A percentile compares a stretch with the other conserved stretches of the same genome.
phyloP scores from a whole-genome alignment of 2,329 filamentous ascomycete species.

The Fusarium sp. region DNA sequence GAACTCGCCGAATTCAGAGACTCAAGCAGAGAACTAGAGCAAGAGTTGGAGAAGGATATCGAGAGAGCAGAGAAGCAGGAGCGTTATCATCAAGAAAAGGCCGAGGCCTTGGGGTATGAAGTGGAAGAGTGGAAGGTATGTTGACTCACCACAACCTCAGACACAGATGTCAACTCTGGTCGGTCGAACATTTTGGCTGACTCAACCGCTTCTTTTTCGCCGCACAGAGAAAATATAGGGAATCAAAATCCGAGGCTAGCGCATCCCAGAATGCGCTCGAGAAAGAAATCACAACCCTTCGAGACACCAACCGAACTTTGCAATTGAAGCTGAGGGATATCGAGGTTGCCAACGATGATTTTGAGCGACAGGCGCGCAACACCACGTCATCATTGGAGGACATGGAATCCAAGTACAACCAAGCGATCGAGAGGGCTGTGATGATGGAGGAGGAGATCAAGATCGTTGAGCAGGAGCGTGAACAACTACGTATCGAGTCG shows the following conservation, averaged over 20 bases:
- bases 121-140: slow-evolving; percentile 98
- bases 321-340: slow-evolving; percentile 91
- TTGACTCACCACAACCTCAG: slow-evolving; percentile 9
- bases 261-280: slow-evolving; percentile 86
- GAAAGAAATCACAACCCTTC: slow-evolving; percentile 93
- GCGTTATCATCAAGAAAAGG: slow-evolving; percentile 85
- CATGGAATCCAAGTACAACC: slow-evolving; percentile 95
- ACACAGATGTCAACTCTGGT: not conserved
- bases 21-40: slow-evolving; percentile 92
- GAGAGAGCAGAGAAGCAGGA: slow-evolving; percentile 96
- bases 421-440: slow-evolving; percentile 90
- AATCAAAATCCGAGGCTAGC: slow-evolving; percentile 90
- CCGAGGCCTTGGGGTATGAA: slow-evolving; percentile 85
- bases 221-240: slow-evolving; percentile 89
- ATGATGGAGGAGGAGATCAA: slow-evolving; percentile 97
- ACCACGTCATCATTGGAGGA: slow-evolving; percentile 97
- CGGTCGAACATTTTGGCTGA: slow-evolving; percentile 16
- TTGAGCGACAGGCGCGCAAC: slow-evolving; percentile 94
- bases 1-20: slow-evolving; percentile 95
- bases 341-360: slow-evolving; percentile 98
- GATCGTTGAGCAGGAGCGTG: slow-evolving; percentile 90
- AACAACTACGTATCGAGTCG: slow-evolving; percentile 86
- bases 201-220: slow-evolving; percentile 25
- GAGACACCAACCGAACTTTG: slow-evolving; percentile 84
- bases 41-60: slow-evolving; percentile 94